Evolutionary conservation across 805 yeast genomes (phyloP).

Genomic region (Kodamaea laetipori): DNA sequence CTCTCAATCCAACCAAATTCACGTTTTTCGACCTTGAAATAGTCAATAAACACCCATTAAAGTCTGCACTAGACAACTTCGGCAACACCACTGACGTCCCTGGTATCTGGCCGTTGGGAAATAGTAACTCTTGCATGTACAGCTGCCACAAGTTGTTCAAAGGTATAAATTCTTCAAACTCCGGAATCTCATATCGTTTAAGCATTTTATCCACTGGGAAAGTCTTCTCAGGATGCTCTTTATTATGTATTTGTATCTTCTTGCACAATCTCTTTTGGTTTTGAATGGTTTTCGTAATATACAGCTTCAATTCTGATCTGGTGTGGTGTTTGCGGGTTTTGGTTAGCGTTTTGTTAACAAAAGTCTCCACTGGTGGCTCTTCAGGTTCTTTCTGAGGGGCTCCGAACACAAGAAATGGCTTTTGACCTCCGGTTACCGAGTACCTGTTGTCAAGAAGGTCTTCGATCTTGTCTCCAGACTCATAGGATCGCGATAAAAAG

Average conservation of each 20-base stretch:
- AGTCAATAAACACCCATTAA: conserved; percentile 68
- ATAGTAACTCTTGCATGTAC: conserved; percentile 62
- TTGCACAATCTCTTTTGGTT: conserved; percentile 43
- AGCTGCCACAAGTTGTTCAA: conserved; percentile 72
- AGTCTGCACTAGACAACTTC: conserved; percentile 75
- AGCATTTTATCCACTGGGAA: conserved; percentile 28
- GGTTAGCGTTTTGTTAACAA: conserved; percentile 20
- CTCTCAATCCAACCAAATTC: conserved; percentile 60
- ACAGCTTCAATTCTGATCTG: conserved; percentile 45
- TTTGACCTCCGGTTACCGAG: conserved; percentile 48
- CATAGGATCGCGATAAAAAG: conserved; percentile 47
- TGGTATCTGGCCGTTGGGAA: conserved; percentile 32
- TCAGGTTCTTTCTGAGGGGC: conserved; percentile 12
- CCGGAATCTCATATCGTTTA: conserved; percentile 33
- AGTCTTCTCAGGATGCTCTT: conserved; percentile 18
- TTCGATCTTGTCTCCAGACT: conserved; percentile 36
- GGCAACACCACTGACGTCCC: conserved; percentile 41
- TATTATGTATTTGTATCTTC: conserved; percentile 36
- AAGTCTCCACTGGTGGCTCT: conserved; percentile 2
- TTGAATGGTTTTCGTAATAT: conserved; percentile 37
- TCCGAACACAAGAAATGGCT: conserved; percentile 39
- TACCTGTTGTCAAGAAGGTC: conserved; percentile 48
- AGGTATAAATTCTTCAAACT: conserved; percentile 52
- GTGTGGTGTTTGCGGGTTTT: conserved; percentile 27
- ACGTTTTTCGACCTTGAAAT: conserved; percentile 61